A percentile compares a stretch with the other conserved stretches of the same genome.
Evolutionary conservation across 1,284 basidiomycete species (phyloP).

Genomic region (Chalciporus sp.): DNA sequence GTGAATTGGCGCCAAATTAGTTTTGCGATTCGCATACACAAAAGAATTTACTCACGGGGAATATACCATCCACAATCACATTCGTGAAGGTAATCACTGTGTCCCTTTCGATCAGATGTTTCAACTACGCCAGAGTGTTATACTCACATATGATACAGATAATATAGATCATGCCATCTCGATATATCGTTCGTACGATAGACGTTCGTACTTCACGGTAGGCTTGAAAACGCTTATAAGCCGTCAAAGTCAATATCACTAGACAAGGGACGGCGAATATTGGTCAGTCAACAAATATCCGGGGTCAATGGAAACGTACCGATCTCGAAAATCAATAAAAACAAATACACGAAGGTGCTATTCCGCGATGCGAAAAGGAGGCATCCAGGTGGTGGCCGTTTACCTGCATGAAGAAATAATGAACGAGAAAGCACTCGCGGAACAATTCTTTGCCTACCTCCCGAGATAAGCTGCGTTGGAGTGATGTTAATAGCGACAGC

Average conservation of each 20-base stretch:
- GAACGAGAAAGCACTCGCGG: neutral
- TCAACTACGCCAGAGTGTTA: neutral
- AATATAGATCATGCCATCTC: constrained; percentile 20
- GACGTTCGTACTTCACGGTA: constrained; percentile 5
- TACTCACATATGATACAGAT: constrained; percentile 18
- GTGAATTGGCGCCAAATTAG: neutral
- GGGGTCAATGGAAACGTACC: neutral
- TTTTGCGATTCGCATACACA: neutral
- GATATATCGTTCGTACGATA: constrained; percentile 12
- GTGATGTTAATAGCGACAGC: neutral
- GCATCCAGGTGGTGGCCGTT: neutral
- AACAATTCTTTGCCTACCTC: too few species aligned
- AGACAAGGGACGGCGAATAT: neutral
- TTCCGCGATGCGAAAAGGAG: neutral
- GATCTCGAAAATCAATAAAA: constrained; percentile 10
- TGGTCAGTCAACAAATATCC: too few species aligned
- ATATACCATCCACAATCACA: constrained; percentile 11
- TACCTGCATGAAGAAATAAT: neutral
- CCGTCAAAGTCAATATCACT: constrained; percentile 20
- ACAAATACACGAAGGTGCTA: constrained; percentile 5
- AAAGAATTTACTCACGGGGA: constrained; percentile 14
- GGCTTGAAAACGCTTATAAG: constrained; percentile 10
- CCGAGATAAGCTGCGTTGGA: neutral
- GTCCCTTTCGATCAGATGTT: neutral
- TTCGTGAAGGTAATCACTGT: constrained; percentile 21